Evolutionary conservation across 176 grass and related monocot genomes (phyloP), one percentile per base, ranked within the genome.

Genomic region (Cymbopogon citratus): DNA sequence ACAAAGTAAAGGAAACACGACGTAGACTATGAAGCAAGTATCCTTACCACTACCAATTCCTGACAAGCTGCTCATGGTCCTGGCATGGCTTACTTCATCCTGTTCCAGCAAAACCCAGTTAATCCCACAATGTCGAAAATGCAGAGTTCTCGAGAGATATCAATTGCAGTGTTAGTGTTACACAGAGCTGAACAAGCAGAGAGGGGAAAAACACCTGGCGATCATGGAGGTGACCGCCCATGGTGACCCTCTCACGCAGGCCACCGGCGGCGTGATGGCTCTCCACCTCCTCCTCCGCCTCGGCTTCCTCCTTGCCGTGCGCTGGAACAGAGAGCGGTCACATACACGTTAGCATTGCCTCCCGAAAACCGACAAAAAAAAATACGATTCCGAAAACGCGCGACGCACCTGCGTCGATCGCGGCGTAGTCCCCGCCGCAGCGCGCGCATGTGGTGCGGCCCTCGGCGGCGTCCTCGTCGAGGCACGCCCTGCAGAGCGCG

Each of bases 31-130:
- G 57, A 15, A 18, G 69, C 12, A 24, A 68, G 21, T 59, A 45
- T n/a, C 25, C 61, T 5, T 79, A 99, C 96, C 92, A 86, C 96
- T 95, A 51, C 89, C 95, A 69, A 91, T 26, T 82, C 90, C 86
- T 71, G 92, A 98, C 74, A 94, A 40, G 43, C 83, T 98, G 82
- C 95, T 98, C 9, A 86, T 78, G 24, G 80, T 98, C 86, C 96
- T 90, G 45, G 74, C 89, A 87, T 99, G 96, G 79, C 83, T 49
- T 52, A 84, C 87, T 82, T 87, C 90, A 80, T 86, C 87, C 93
- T 99, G 89, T 76, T 61, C 34, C 63, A 81, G 34, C 56, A 85
- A 87, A 82, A 86, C 82, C 39, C 19, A 51, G 46, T 70, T 39
- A 80, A 67, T 45, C 27, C 26, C 48, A 64, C 34, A 60, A 65